These are phyloP conservation scores for Stagonosporopsis chrysanthemi DNA, from an alignment of 2,329 filamentous ascomycete genomes.

Conservation along the genomic window DNA sequence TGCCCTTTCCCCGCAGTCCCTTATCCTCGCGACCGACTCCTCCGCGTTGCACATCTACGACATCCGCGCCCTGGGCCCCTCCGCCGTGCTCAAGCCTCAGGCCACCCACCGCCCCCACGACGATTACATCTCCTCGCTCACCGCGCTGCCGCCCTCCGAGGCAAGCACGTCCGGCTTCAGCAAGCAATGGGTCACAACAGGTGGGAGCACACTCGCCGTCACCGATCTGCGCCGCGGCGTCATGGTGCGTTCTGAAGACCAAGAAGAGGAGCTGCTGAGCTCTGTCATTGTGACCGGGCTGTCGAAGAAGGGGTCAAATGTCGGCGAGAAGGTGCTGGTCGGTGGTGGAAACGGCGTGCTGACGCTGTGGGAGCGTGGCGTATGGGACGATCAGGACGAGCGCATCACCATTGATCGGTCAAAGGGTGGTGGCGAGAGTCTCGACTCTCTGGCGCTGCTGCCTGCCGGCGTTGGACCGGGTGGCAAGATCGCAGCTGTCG, in stretches of 20 bases:
- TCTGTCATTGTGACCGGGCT: constrained; percentile 80
- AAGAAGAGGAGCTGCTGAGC: constrained; percentile 91
- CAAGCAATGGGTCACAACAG: constrained; percentile 95
- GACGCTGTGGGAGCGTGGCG: constrained; percentile 91
- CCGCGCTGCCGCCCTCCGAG: constrained; percentile 78
- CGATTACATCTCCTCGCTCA: constrained; percentile 90
- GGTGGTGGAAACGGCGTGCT: constrained; percentile 82
- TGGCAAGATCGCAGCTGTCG: constrained; percentile 78
- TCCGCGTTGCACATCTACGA: constrained; percentile 89
- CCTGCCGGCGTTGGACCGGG: constrained; percentile 72
- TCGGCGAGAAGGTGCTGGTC: constrained; percentile 78
- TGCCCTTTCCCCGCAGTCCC: constrained; percentile 82
- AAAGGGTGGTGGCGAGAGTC: constrained; percentile 73
- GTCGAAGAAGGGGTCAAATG: constrained; percentile 71
- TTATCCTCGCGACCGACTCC: constrained; percentile 90
- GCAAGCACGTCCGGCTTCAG: constrained; percentile 86
- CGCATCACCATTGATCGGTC: constrained; percentile 76
- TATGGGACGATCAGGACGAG: constrained; percentile 95
- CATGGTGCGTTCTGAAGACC: constrained; percentile 87
- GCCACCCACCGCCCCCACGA: constrained; percentile 87
- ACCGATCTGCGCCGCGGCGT: constrained; percentile 89
- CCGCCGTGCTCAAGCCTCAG: constrained; percentile 63
- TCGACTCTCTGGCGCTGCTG: constrained; percentile 78
- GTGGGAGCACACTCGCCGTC: constrained; percentile 87
- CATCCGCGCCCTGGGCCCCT: constrained; percentile 66